phyloP scores from a whole-genome alignment of 768 basidiomycete species.

The Lactifluus piperatus region DNA sequence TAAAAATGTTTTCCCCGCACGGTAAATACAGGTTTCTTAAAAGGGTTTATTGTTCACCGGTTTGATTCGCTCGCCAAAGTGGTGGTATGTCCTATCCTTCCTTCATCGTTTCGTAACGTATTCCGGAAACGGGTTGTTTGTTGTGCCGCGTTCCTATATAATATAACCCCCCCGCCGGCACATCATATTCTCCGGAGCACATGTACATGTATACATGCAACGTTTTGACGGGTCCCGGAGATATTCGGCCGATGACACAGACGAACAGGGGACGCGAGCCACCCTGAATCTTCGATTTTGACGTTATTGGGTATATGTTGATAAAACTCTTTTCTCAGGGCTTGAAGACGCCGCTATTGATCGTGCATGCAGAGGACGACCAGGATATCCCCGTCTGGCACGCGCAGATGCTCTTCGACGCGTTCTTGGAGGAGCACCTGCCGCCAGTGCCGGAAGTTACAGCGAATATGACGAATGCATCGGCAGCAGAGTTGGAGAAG shows the following conservation, averaged over 20 bases:
- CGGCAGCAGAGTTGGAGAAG: conserved; percentile 35
- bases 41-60: conserved; percentile 42
- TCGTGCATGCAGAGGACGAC: conserved; percentile 72
- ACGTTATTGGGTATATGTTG: neutral
- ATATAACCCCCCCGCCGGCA: neutral
- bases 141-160: neutral
- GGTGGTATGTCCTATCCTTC: conserved; percentile 36
- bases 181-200: neutral
- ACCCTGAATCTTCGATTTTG: neutral
- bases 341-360: conserved; percentile 57
- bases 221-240: neutral
- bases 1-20: neutral
- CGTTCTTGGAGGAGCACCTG: conserved; percentile 54
- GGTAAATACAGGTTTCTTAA: conserved; percentile 40
- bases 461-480: conserved; percentile 23
- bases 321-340: conserved; percentile 32
- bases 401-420: conserved; percentile 56
- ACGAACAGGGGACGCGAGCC: neutral
- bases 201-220: too few species aligned
- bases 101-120: neutral
- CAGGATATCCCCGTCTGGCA: conserved; percentile 64
- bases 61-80: conserved; percentile 61
- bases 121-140: neutral
- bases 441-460: conserved; percentile 32
- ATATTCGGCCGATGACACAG: neutral